Conservation (phyloP, 805 yeast genomes). For the Cyberlindnera xishuangbannaensis region DNA sequence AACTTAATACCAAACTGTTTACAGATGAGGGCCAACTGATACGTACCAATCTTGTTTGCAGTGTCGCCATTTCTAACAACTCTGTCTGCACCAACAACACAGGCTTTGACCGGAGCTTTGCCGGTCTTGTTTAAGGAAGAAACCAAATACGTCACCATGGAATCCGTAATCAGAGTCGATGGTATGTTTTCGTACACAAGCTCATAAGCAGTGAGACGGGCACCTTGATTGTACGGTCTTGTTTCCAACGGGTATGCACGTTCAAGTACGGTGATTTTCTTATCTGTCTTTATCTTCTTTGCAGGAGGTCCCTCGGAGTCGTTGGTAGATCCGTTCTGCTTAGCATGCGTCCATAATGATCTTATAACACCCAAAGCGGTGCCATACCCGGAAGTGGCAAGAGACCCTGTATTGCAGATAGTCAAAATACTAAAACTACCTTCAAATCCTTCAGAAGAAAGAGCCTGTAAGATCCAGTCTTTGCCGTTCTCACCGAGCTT, state of each 20-base stretch:
- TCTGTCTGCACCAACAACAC: conserved; percentile 87
- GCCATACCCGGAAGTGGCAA: conserved; percentile 97
- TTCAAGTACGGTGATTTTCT: conserved; percentile 40
- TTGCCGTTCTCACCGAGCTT: conserved; percentile 80
- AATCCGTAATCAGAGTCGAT: conserved; percentile 82
- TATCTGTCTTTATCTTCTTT: conserved; percentile 22
- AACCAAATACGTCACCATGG: conserved; percentile 81
- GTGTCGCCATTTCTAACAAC: conserved; percentile 91
- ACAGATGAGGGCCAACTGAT: conserved; percentile 75
- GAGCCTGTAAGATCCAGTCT: conserved; percentile 46
- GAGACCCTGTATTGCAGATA: conserved; percentile 92
- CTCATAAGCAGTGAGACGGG: conserved; percentile 88
- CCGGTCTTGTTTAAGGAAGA: conserved; percentile 30
- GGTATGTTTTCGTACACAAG: conserved; percentile 82
- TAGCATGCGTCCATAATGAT: conserved; percentile 48
- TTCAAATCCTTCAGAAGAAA: conserved; percentile 41
- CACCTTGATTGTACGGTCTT: conserved; percentile 95
- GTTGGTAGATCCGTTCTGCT: conserved; percentile 9
- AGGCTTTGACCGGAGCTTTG: conserved; percentile 69
- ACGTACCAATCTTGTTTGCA: conserved; percentile 95
- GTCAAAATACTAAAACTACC: conserved; percentile 81
- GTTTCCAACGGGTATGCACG: conserved; percentile 89
- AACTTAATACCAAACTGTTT: conserved; percentile 64
- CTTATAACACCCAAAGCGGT: conserved; percentile 93
- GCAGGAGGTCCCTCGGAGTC: conserved; percentile 20